phyloP scores from a whole-genome alignment of 2,329 filamentous ascomycete genomes.

The Fusarium sp. region DNA sequence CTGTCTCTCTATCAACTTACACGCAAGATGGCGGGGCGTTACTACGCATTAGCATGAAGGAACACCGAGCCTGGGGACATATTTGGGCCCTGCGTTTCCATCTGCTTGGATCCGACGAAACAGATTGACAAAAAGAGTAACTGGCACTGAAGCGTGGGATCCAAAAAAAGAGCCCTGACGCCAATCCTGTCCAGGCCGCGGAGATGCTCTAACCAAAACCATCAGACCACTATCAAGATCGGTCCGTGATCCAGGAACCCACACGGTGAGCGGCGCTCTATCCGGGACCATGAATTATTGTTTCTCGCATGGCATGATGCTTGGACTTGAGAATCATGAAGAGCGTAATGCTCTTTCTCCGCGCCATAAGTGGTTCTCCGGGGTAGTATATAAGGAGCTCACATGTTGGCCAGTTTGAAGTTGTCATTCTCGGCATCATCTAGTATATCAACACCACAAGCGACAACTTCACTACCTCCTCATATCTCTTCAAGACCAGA shows the following conservation, averaged over 20 bases:
- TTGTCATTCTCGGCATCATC: constrained; percentile 15
- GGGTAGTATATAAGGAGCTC: constrained; percentile 37
- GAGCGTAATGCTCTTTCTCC: constrained; percentile 43
- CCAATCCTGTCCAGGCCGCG: constrained; percentile 35
- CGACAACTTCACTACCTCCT: background rate
- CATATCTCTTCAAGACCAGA: background rate
- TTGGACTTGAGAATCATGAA: constrained; percentile 3
- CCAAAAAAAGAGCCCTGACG: constrained; percentile 15
- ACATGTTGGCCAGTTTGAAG: constrained; percentile 6
- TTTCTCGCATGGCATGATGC: constrained; percentile 35
- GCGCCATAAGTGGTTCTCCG: constrained; percentile 40
- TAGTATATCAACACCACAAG: constrained; percentile 19
- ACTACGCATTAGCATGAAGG: background rate
- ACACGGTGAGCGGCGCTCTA: constrained; percentile 24
- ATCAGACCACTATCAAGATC: constrained; percentile 44
- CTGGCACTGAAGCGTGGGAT: constrained; percentile 1
- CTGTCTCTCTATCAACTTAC: constrained; percentile 6
- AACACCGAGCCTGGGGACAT: constrained; percentile 4
- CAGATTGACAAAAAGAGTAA: constrained; percentile 14
- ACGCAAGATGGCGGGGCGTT: constrained; percentile 12
- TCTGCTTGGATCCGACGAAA: constrained; percentile 18
- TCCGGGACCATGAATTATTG: constrained; percentile 16
- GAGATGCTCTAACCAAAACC: constrained; percentile 43
- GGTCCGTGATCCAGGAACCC: constrained; percentile 38
- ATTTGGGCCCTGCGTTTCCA: constrained; percentile 22